Evolutionary conservation across 192 early-diverging fungal species (phyloP).

Genomic region (Blastocladiella britannica): DNA sequence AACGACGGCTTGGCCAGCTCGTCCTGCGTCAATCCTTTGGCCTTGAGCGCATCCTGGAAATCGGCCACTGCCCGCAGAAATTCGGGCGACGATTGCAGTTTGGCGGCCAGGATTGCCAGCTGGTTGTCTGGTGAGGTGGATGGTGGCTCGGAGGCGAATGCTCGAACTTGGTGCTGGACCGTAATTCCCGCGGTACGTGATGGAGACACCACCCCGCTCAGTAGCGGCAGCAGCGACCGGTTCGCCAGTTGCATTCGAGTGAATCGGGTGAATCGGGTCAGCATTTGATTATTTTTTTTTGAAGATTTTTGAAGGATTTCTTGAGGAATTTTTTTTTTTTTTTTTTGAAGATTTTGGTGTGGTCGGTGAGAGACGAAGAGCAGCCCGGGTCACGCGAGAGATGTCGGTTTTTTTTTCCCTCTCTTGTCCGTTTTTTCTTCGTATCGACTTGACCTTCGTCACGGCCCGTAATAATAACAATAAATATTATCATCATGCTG

Average conservation of each 20-base stretch:
- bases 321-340: slow-evolving; percentile 1
- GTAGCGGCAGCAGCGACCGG: too few species aligned
- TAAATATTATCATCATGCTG: slow-evolving; percentile 10
- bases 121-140: too few species aligned
- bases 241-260: too few species aligned
- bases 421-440: slow-evolving; percentile 1
- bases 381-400: neutral
- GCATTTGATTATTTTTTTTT: slow-evolving; percentile 4
- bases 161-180: too few species aligned
- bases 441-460: neutral
- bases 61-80: neutral
- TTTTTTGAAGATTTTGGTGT: slow-evolving; percentile 7
- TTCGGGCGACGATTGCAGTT: neutral
- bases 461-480: slow-evolving; percentile 3
- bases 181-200: too few species aligned
- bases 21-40: neutral
- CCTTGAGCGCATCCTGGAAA: neutral
- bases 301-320: too few species aligned
- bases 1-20: neutral
- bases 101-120: neutral
- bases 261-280: too few species aligned
- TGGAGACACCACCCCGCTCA: too few species aligned
- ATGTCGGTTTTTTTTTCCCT: slow-evolving; percentile 1
- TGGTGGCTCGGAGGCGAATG: too few species aligned
- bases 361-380: neutral